Evolutionary conservation across 192 early-diverging fungal species (phyloP).

Genomic region (Coemansia sp.): DNA sequence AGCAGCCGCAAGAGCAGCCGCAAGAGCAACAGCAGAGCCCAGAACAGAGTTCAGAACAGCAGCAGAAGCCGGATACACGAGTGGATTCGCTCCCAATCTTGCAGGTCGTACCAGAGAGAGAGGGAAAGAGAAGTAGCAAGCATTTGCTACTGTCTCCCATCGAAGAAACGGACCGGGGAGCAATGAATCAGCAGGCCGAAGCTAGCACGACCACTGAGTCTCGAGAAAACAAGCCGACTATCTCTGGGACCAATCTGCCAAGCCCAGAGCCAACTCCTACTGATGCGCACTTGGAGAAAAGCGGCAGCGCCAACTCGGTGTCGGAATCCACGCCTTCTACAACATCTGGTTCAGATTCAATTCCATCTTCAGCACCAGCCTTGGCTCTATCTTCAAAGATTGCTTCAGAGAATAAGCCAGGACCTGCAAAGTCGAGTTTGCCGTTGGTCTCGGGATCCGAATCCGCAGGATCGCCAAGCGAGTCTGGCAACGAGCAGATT

Average conservation of each 20-base stretch:
- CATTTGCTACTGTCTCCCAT: neutral
- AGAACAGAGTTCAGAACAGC: neutral
- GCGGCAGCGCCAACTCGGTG: neutral
- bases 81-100: neutral
- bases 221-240: neutral
- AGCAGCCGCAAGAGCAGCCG: no score
- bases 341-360: no score
- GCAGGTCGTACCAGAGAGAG: neutral
- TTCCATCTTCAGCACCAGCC: neutral
- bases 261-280: slow-evolving; percentile 8
- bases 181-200: neutral
- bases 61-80: neutral
- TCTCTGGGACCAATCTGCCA: neutral
- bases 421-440: neutral
- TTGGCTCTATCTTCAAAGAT: neutral
- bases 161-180: neutral
- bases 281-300: neutral
- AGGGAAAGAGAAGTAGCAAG: neutral
- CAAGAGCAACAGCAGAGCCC: no score
- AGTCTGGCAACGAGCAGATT: neutral
- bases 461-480: neutral
- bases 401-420: neutral
- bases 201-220: neutral
- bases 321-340: neutral
- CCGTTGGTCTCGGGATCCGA: neutral